phyloP scores from a whole-genome alignment of 1,284 basidiomycete species.

The Boletus calvinii region DNA sequence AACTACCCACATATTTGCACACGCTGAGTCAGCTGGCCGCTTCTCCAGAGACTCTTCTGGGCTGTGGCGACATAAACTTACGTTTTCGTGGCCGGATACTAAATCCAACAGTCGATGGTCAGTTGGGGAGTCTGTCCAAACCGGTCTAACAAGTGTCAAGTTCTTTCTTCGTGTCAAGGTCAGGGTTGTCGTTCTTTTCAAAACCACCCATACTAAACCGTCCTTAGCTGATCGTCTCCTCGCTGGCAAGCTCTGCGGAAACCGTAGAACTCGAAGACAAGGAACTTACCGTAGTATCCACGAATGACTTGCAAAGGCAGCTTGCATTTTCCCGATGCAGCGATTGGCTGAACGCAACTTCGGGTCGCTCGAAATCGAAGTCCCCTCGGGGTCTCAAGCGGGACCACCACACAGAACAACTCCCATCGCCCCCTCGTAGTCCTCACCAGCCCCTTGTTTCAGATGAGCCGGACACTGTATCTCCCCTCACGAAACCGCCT shows the following conservation, averaged over 20 bases:
- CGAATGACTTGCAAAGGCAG: constrained; percentile 66
- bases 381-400: constrained; percentile 49
- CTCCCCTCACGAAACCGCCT: constrained; percentile 4
- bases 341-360: constrained; percentile 40
- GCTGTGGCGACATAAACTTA: constrained; percentile 61
- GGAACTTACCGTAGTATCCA: constrained; percentile 63
- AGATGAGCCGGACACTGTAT: constrained; percentile 11
- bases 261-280: constrained; percentile 66
- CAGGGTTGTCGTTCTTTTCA: constrained; percentile 14
- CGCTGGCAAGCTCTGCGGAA: constrained; percentile 52
- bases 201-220: constrained; percentile 11
- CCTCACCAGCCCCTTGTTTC: constrained; percentile 16
- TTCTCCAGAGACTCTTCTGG: constrained; percentile 56
- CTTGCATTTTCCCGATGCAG: constrained; percentile 62
- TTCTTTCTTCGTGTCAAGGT: constrained; percentile 74
- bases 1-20: constrained; percentile 53
- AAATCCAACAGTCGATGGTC: constrained; percentile 72
- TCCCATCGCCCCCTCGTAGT: constrained; percentile 36
- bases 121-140: constrained; percentile 70
- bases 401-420: constrained; percentile 38
- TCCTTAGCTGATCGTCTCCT: constrained; percentile 56
- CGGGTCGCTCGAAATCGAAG: constrained; percentile 56
- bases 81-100: constrained; percentile 67
- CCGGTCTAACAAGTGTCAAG: constrained; percentile 61
- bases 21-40: constrained; percentile 54